Conservation (phyloP, 2,329 filamentous ascomycete genomes). For the Calonectria henricotiae region DNA sequence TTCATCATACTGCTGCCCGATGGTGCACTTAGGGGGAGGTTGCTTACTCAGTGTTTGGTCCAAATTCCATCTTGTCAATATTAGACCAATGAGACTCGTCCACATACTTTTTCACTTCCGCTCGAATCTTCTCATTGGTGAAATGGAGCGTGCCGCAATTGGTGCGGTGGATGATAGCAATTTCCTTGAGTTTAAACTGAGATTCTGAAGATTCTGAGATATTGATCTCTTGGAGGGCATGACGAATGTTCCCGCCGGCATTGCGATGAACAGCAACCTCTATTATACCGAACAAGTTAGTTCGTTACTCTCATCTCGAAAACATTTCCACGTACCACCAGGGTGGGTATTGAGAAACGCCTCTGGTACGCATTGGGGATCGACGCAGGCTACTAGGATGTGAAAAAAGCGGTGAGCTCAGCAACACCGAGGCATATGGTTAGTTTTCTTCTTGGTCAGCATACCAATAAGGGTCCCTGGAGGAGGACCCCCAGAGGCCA, state of each 20-base stretch:
- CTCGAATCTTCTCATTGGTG: slow-evolving; percentile 27
- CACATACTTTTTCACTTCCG: slow-evolving; percentile 10
- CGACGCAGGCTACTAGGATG: slow-evolving; percentile 28
- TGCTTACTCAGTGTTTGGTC: slow-evolving; percentile 31
- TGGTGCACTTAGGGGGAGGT: too few species aligned
- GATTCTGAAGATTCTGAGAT: slow-evolving; percentile 28
- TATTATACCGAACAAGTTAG: neutral
- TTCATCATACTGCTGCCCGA: neutral
- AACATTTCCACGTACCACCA: slow-evolving; percentile 18
- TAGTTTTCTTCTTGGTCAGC: neutral
- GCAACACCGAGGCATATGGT: too few species aligned
- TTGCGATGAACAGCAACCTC: slow-evolving; percentile 34
- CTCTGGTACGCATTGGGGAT: slow-evolving; percentile 32
- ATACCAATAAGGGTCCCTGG: slow-evolving; percentile 30
- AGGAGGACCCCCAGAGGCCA: neutral
- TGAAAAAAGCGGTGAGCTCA: neutral
- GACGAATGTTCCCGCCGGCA: slow-evolving; percentile 33
- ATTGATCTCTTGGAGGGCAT: slow-evolving; percentile 34
- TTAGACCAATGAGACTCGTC: slow-evolving; percentile 23
- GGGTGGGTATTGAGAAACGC: slow-evolving; percentile 25
- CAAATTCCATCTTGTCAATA: slow-evolving; percentile 29
- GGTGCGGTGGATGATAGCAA: slow-evolving; percentile 34
- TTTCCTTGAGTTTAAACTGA: slow-evolving; percentile 28
- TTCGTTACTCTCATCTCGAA: neutral
- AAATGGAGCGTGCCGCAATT: slow-evolving; percentile 34